Conservation (phyloP, 345 rosid species). For the Schrenkiella parvula region DNA sequence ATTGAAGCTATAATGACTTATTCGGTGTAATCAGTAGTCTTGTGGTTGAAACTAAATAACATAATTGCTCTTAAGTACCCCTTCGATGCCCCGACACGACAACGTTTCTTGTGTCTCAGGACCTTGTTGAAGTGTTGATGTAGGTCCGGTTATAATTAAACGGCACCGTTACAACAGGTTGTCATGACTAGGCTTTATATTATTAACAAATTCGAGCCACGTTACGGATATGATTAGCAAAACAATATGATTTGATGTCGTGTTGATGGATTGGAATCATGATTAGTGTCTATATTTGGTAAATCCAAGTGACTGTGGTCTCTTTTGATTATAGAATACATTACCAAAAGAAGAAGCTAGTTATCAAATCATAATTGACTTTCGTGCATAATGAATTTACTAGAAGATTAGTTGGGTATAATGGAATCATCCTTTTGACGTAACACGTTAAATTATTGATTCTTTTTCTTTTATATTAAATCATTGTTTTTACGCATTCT, state of each 20-base stretch:
- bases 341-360: conserved; percentile 15
- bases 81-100: not conserved
- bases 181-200: not conserved
- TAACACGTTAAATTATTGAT: not conserved
- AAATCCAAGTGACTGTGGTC: not conserved
- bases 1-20: not conserved
- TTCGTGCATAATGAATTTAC: not conserved
- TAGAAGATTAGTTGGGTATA: not conserved
- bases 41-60: not conserved
- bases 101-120: not conserved
- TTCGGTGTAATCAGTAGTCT: not conserved
- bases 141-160: not conserved
- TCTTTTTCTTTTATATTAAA: not conserved
- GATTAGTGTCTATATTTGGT: conserved; percentile 5
- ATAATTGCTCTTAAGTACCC: not conserved
- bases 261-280: not conserved
- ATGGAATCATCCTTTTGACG: not conserved
- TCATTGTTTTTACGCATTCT: not conserved
- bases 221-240: not conserved
- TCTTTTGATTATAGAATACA: not conserved
- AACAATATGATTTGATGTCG: not conserved
- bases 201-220: not conserved
- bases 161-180: not conserved
- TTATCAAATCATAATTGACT: conserved; percentile 15
- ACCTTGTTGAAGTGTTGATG: too few relatives aligned